phyloP scores from a whole-genome alignment of 805 yeast species.

The Teunomyces tritomae region DNA sequence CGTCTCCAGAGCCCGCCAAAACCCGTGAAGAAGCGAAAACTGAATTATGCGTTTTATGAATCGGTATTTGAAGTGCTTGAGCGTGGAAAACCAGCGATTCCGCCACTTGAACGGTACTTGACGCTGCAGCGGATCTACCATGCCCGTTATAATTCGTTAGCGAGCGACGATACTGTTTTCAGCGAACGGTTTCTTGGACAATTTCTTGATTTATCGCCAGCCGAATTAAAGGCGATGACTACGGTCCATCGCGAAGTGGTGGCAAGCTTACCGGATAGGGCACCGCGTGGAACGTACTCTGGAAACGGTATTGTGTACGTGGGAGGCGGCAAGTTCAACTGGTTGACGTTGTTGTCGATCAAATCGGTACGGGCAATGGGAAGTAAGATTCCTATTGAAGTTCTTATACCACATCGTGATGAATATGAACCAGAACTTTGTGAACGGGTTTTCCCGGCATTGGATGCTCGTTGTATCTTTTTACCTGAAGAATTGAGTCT shows the following conservation, averaged over 20 bases:
- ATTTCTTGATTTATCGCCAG: constrained; percentile 45
- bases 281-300: constrained; percentile 34
- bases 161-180: constrained; percentile 31
- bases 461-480: constrained; percentile 38
- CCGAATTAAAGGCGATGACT: constrained; percentile 44
- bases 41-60: constrained; percentile 43
- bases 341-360: constrained; percentile 66
- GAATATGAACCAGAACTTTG: constrained; percentile 70
- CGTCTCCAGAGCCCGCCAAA: not conserved
- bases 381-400: constrained; percentile 74
- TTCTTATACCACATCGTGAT: constrained; percentile 65
- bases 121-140: constrained; percentile 50
- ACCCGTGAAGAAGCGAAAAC: constrained; percentile 8
- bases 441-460: constrained; percentile 34
- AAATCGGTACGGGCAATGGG: constrained; percentile 65
- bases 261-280: constrained; percentile 39
- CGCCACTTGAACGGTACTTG: constrained; percentile 41
- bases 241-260: constrained; percentile 48
- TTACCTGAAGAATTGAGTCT: constrained; percentile 29
- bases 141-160: constrained; percentile 44
- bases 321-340: constrained; percentile 78
- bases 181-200: constrained; percentile 52
- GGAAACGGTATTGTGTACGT: constrained; percentile 65
- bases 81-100: constrained; percentile 45
- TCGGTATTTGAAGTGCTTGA: constrained; percentile 40